Conservation (phyloP, 1,139 yeast species). For the Geotrichum carabidarum region DNA sequence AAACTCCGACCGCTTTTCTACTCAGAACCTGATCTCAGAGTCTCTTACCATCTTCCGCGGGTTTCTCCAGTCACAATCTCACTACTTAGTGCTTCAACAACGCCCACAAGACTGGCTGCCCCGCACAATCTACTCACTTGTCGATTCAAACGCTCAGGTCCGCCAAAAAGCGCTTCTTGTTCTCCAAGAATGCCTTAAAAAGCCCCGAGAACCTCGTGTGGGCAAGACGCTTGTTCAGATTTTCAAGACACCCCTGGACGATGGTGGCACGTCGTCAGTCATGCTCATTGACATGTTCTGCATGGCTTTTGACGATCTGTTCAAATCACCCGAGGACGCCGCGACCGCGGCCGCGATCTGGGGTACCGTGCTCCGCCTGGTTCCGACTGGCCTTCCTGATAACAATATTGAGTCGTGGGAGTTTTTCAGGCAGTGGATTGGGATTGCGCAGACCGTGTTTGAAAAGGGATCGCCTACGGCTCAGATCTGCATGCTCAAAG, state of each 20-base stretch:
- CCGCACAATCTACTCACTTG: slow-evolving; percentile 22
- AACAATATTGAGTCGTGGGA: slow-evolving; percentile 25
- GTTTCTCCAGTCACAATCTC: slow-evolving; percentile 6
- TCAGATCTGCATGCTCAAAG: slow-evolving; percentile 4
- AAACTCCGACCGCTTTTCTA: slow-evolving; percentile 25
- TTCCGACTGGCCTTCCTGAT: slow-evolving; percentile 20
- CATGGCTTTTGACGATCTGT: slow-evolving; percentile 15
- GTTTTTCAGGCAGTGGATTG: slow-evolving; percentile 22
- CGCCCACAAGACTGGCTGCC: slow-evolving; percentile 29
- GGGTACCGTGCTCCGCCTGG: slow-evolving; percentile 22
- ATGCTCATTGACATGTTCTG: slow-evolving; percentile 21
- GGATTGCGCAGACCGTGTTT: slow-evolving; percentile 25
- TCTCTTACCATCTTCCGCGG: slow-evolving; percentile 19
- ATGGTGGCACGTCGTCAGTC: slow-evolving; percentile 1
- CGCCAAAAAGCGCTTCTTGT: slow-evolving; percentile 26
- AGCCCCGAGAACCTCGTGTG: slow-evolving; percentile 20
- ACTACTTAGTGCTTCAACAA: slow-evolving; percentile 23
- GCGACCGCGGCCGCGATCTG: slow-evolving; percentile 23
- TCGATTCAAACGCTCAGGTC: slow-evolving; percentile 23
- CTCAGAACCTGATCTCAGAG: slow-evolving; percentile 28
- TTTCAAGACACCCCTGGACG: slow-evolving; percentile 20
- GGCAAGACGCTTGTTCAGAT: slow-evolving; percentile 16
- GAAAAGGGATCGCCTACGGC: slow-evolving; percentile 5
- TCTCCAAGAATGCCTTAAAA: slow-evolving; percentile 24
- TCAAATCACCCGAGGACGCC: slow-evolving; percentile 21